phyloP scores from a whole-genome alignment of 1,284 basidiomycete species.

The Irpex sp. region DNA sequence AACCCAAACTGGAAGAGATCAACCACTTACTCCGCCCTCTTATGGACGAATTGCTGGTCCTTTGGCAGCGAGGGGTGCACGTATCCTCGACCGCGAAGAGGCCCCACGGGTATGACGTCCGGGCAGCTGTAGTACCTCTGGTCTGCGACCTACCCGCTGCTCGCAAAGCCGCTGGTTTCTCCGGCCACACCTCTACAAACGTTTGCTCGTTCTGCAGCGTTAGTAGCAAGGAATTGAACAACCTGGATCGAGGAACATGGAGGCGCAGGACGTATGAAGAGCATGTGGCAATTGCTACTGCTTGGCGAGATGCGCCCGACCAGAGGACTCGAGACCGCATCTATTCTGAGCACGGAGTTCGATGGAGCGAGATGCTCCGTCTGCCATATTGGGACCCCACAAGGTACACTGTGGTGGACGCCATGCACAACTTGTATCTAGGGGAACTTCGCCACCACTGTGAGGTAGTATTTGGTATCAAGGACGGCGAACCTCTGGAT shows the following conservation, averaged over 20 bases:
- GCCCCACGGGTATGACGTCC: slow-evolving; percentile 21
- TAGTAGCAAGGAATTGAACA: slow-evolving; percentile 3
- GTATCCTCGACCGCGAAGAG: slow-evolving; percentile 21
- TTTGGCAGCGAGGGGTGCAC: slow-evolving; percentile 26
- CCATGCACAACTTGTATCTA: slow-evolving; percentile 27
- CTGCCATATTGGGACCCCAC: slow-evolving; percentile 32
- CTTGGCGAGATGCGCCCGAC: slow-evolving; percentile 20
- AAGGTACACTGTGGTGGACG: slow-evolving; percentile 21
- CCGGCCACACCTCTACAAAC: neutral
- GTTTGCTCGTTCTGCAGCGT: slow-evolving; percentile 17
- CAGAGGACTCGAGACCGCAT: slow-evolving; percentile 13
- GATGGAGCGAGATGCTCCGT: slow-evolving; percentile 23
- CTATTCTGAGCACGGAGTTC: slow-evolving; percentile 21
- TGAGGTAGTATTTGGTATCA: slow-evolving; percentile 16
- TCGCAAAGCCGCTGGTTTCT: slow-evolving; percentile 20
- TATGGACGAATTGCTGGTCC: slow-evolving; percentile 25
- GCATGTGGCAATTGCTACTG: slow-evolving; percentile 9
- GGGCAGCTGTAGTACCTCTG: slow-evolving; percentile 20
- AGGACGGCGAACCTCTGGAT: neutral
- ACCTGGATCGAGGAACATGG: slow-evolving; percentile 14
- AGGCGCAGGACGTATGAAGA: neutral
- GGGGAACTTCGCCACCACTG: slow-evolving; percentile 22
- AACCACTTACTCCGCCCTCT: slow-evolving; percentile 32
- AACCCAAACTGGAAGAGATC: slow-evolving; percentile 27
- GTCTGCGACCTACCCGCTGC: slow-evolving; percentile 30